Evolutionary conservation across 73 alveolate species (phyloP).

Genomic region (Stentor roeselii): DNA sequence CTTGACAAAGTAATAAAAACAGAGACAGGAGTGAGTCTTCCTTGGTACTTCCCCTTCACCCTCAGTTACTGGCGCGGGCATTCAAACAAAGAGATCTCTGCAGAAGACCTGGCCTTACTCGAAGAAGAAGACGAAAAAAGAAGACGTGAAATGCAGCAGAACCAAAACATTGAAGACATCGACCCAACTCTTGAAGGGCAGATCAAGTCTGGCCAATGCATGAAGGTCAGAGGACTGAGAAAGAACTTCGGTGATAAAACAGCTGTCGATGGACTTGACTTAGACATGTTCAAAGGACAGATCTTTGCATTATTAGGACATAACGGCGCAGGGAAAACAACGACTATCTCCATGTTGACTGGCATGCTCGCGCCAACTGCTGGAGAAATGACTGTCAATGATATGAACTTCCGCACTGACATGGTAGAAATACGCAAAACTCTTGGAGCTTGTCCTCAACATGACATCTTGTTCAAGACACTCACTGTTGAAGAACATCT

Average conservation of each 20-base stretch:
- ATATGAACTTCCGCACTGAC: slow-evolving; percentile 58
- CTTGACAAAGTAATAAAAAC: slow-evolving; percentile 67
- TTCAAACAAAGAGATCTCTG: neutral
- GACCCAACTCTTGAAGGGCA: slow-evolving; percentile 46
- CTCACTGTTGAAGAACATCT: slow-evolving; percentile 90
- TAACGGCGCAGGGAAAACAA: slow-evolving; percentile 98
- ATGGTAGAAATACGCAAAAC: slow-evolving; percentile 70
- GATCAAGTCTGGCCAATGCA: slow-evolving; percentile 5
- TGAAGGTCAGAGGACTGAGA: slow-evolving; percentile 36
- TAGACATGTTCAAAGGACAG: slow-evolving; percentile 86
- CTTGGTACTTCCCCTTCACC: slow-evolving; percentile 66
- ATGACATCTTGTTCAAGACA: slow-evolving; percentile 84
- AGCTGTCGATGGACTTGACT: slow-evolving; percentile 78
- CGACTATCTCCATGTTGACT: slow-evolving; percentile 84
- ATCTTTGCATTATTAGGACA: slow-evolving; percentile 96
- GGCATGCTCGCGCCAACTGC: slow-evolving; percentile 66
- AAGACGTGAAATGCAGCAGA: neutral
- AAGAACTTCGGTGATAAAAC: slow-evolving; percentile 71
- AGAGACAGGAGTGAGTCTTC: slow-evolving; percentile 67
- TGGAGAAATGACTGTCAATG: slow-evolving; percentile 66
- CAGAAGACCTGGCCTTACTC: neutral
- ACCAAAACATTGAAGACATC: slow-evolving; percentile 39
- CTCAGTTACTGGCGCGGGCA: slow-evolving; percentile 41
- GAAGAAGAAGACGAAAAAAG: slow-evolving; percentile 14
- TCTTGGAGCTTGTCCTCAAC: slow-evolving; percentile 96